These are phyloP conservation scores for Cystobasidium tubakii DNA, from an alignment of 768 basidiomycete genomes.

Conservation along the genomic window DNA sequence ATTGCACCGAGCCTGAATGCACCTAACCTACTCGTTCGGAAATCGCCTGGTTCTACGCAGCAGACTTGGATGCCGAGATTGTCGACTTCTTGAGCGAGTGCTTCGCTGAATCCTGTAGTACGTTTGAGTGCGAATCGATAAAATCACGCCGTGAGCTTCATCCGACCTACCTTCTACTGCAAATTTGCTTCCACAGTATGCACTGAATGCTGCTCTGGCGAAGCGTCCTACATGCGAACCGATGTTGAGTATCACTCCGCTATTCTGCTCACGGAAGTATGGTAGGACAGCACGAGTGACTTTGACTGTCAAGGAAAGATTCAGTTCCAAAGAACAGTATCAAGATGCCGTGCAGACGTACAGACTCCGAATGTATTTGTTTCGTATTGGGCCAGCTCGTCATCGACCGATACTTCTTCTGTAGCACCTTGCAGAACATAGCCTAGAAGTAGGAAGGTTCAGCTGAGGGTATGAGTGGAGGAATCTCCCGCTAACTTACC, in stretches of 20 bases:
- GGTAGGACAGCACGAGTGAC: slow-evolving; percentile 10
- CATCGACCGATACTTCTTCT: not conserved
- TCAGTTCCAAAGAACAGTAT: too few species aligned
- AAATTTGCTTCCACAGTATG: slow-evolving; percentile 20
- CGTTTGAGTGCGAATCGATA: not conserved
- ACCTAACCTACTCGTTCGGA: slow-evolving; percentile 17
- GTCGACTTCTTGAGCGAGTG: not conserved
- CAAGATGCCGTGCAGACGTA: too few species aligned
- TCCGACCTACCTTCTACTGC: slow-evolving; percentile 16
- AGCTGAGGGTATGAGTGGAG: not conserved
- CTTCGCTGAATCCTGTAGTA: not conserved
- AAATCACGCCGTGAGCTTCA: not conserved
- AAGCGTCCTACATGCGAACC: slow-evolving; percentile 11
- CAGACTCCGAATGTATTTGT: slow-evolving; percentile 10
- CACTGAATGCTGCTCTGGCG: not conserved
- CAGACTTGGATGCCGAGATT: slow-evolving; percentile 4
- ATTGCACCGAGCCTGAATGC: too few species aligned
- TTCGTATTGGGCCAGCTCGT: slow-evolving; percentile 16
- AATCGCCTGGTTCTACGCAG: slow-evolving; percentile 14
- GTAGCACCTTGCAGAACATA: slow-evolving; percentile 19
- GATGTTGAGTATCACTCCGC: slow-evolving; percentile 17
- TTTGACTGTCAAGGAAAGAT: not conserved
- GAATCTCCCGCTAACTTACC: not conserved
- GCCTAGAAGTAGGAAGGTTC: not conserved
- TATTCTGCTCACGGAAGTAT: slow-evolving; percentile 4